Conservation (phyloP, 2,329 filamentous ascomycete genomes). For the Lachnellula arida region DNA sequence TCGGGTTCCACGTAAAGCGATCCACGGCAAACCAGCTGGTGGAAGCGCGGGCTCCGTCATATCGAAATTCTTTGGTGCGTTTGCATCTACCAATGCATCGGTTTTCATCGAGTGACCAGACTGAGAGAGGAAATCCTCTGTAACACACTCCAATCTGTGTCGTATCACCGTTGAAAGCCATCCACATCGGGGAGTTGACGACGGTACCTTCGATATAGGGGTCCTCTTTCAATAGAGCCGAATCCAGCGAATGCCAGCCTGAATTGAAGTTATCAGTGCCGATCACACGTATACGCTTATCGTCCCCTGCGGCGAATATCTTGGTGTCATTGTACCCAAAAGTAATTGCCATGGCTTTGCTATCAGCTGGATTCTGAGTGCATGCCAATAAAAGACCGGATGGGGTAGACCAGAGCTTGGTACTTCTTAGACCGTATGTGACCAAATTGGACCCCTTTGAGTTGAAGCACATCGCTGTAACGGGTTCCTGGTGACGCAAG, state of each 20-base stretch:
- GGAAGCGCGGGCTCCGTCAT: not conserved
- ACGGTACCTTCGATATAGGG: not conserved
- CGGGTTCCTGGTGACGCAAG: constrained; percentile 9
- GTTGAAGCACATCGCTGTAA: constrained; percentile 12
- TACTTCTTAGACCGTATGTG: constrained; percentile 9
- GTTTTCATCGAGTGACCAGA: constrained; percentile 13
- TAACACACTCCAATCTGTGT: constrained; percentile 18
- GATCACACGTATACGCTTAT: not conserved
- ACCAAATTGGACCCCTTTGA: not conserved
- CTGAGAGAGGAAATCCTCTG: constrained; percentile 14
- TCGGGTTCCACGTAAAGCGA: constrained; percentile 8
- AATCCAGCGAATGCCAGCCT: not conserved
- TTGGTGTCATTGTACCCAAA: constrained; percentile 1
- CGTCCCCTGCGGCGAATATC: not conserved
- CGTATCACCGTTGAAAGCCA: constrained; percentile 16
- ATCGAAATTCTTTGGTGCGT: not conserved
- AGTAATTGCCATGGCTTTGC: constrained; percentile 1
- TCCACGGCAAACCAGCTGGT: constrained; percentile 3
- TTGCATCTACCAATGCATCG: constrained; percentile 8
- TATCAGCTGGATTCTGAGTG: constrained; percentile 2
- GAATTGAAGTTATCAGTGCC: not conserved
- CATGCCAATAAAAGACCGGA: constrained; percentile 2
- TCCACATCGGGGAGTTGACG: constrained; percentile 5
- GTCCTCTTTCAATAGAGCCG: not conserved
- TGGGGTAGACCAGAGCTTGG: constrained; percentile 11